These are phyloP conservation scores for Tremella mesenterica DNA, from an alignment of 768 basidiomycete species.

Conservation along the genomic window DNA sequence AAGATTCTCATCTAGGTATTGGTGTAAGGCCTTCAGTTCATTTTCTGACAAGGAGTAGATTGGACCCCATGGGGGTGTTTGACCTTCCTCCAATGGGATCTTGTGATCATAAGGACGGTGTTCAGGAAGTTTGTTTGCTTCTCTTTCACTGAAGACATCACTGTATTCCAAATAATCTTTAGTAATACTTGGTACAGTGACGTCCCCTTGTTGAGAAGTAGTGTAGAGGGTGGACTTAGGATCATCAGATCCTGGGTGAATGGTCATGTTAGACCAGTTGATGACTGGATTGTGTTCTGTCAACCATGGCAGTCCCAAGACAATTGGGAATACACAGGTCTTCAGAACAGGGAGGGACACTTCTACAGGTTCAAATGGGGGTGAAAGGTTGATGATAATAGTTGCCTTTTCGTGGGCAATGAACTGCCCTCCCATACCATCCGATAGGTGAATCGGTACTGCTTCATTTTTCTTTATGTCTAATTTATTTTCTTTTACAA, in stretches of 20 bases:
- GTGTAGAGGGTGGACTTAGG: background rate
- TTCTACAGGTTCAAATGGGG: background rate
- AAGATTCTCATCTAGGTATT: conserved; percentile 27
- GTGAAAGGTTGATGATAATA: background rate
- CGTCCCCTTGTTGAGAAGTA: background rate
- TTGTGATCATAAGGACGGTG: conserved; percentile 21
- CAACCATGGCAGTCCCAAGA: background rate
- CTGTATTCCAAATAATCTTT: conserved; percentile 6
- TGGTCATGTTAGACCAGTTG: background rate
- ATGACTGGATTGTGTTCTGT: background rate
- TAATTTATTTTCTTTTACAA: background rate
- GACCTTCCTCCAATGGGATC: conserved; percentile 19
- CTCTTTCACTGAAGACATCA: conserved; percentile 13
- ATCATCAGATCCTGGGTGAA: background rate
- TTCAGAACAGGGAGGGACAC: background rate
- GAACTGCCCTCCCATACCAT: background rate
- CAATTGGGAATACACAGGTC: background rate
- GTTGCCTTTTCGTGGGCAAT: background rate
- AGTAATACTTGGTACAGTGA: background rate
- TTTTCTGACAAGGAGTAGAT: conserved; percentile 23
- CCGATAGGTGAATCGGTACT: background rate
- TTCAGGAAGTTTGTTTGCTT: conserved; percentile 14
- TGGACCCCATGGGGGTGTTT: conserved; percentile 12
- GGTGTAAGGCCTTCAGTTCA: conserved; percentile 15
- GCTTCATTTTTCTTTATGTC: background rate